A percentile compares a stretch with the other conserved stretches of the same genome.
These are phyloP conservation scores for Hygrophila difformis DNA, from an alignment of 257 asterid genomes.

Conservation along the genomic window DNA sequence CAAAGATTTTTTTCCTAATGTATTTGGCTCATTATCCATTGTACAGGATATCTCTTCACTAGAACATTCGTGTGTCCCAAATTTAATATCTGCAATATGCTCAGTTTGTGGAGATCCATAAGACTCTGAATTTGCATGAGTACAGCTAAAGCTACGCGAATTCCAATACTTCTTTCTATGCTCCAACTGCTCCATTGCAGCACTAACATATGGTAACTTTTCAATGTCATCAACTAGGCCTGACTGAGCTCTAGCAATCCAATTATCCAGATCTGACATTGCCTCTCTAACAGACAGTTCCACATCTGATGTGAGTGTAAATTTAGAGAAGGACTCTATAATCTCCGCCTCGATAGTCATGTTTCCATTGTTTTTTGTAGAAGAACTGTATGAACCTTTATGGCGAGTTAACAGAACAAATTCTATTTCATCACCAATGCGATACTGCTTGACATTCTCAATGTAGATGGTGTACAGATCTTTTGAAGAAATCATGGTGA, in stretches of 20 bases:
- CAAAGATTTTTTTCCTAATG: slow-evolving; percentile 24
- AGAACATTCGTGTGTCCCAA: slow-evolving; percentile 15
- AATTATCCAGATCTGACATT: slow-evolving; percentile 72
- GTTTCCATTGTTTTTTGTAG: slow-evolving; percentile 43
- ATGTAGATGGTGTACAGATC: slow-evolving; percentile 66
- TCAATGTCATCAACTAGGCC: slow-evolving; percentile 91
- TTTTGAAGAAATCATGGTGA: slow-evolving; percentile 71
- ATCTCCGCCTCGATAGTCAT: slow-evolving; percentile 28
- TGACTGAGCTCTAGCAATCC: slow-evolving; percentile 92
- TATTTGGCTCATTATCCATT: slow-evolving; percentile 19
- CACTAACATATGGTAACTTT: slow-evolving; percentile 85
- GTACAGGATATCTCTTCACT: slow-evolving; percentile 15
- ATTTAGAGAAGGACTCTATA: slow-evolving; percentile 63
- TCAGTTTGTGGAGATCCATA: slow-evolving; percentile 30
- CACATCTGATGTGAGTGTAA: slow-evolving; percentile 83
- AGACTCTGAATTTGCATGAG: slow-evolving; percentile 20
- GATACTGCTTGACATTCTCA: slow-evolving; percentile 59
- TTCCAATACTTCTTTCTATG: slow-evolving; percentile 74
- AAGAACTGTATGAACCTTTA: slow-evolving; percentile 55
- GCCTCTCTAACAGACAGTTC: slow-evolving; percentile 79
- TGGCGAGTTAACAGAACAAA: slow-evolving; percentile 69
- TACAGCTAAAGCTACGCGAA: slow-evolving; percentile 25
- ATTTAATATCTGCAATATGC: slow-evolving; percentile 12
- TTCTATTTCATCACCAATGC: slow-evolving; percentile 50
- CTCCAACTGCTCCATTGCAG: slow-evolving; percentile 76